Evolutionary conservation across 768 basidiomycete genomes (phyloP).

Genomic region (Kwoniella sp.): DNA sequence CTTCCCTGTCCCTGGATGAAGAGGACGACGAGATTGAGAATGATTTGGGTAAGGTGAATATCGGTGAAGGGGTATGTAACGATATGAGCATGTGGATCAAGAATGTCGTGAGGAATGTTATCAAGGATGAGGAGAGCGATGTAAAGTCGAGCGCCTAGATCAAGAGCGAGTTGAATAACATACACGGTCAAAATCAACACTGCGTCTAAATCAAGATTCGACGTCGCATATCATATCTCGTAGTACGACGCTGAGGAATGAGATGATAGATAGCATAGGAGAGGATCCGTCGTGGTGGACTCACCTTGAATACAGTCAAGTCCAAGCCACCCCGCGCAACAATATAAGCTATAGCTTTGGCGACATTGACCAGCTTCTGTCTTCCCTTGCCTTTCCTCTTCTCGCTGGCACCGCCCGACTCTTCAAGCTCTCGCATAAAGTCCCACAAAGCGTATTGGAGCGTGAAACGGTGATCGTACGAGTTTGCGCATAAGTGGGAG

Average conservation of each 20-base stretch:
- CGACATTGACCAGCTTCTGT: conserved; percentile 68
- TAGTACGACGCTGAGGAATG: no score
- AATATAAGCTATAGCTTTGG: conserved; percentile 89
- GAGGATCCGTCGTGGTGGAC: no score
- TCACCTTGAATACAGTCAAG: conserved; percentile 80
- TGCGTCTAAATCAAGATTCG: no score
- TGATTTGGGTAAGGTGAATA: conserved; percentile 57
- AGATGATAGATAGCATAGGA: no score
- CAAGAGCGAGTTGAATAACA: no score
- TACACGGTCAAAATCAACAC: no score
- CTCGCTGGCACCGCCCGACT: conserved; percentile 72
- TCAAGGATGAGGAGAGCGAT: conserved; percentile 65
- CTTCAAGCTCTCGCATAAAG: conserved; percentile 87
- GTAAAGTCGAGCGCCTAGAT: conserved; percentile 93
- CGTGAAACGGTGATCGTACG: conserved; percentile 86
- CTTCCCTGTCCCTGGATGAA: background rate
- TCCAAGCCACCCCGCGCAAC: conserved; percentile 78
- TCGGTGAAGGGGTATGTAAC: conserved; percentile 73
- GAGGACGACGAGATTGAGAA: conserved; percentile 8
- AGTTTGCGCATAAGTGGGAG: conserved; percentile 73
- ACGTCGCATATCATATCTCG: no score
- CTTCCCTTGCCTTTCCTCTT: conserved; percentile 60
- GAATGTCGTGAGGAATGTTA: conserved; percentile 70
- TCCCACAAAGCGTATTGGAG: conserved; percentile 97
- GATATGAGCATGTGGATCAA: conserved; percentile 70